Percentiles rank a stretch among this genome's conserved stretches.
These are phyloP conservation scores for Phytophthora capsici DNA, from an alignment of 352 stramenopile species.

Conservation along the genomic window DNA sequence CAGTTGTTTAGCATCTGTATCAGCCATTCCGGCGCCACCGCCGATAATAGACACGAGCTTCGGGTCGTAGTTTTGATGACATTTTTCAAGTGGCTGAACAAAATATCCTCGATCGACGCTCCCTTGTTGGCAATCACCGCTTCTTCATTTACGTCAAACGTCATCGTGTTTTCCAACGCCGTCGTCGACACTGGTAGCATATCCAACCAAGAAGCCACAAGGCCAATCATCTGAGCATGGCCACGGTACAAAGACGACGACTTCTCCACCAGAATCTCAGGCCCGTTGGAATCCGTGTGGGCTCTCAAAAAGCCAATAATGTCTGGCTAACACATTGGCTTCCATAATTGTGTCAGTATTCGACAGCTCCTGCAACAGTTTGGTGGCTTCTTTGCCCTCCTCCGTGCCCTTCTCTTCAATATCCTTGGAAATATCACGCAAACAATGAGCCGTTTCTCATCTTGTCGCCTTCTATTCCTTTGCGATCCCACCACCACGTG, in stretches of 20 bases:
- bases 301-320: slow-evolving; percentile 88
- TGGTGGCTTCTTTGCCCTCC: slow-evolving; percentile 77
- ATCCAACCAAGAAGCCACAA: slow-evolving; percentile 87
- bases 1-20: slow-evolving; percentile 83
- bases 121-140: slow-evolving; percentile 67
- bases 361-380: slow-evolving; percentile 68
- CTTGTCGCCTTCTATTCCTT: slow-evolving; percentile 53
- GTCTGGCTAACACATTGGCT: slow-evolving; percentile 68
- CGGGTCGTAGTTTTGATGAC: slow-evolving; percentile 86
- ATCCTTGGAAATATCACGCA: slow-evolving; percentile 43
- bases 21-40: slow-evolving; percentile 79
- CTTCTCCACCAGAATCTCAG: slow-evolving; percentile 87
- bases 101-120: slow-evolving; percentile 75
- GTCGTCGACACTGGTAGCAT: slow-evolving; percentile 63
- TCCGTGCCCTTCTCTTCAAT: slow-evolving; percentile 75
- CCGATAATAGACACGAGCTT: slow-evolving; percentile 85
- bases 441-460: slow-evolving; percentile 83
- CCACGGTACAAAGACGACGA: slow-evolving; percentile 87
- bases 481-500: slow-evolving; percentile 23
- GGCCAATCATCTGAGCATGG: slow-evolving; percentile 87
- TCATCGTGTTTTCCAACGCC: slow-evolving; percentile 74
- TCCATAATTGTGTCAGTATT: slow-evolving; percentile 88
- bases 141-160: slow-evolving; percentile 74
- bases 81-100: slow-evolving; percentile 80
- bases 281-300: slow-evolving; percentile 80